A percentile compares a stretch with the other conserved stretches of the same genome.
These are phyloP conservation scores for Pinus albicaulis DNA, from an alignment of 75 land plant genomes.

Conservation along the genomic window DNA sequence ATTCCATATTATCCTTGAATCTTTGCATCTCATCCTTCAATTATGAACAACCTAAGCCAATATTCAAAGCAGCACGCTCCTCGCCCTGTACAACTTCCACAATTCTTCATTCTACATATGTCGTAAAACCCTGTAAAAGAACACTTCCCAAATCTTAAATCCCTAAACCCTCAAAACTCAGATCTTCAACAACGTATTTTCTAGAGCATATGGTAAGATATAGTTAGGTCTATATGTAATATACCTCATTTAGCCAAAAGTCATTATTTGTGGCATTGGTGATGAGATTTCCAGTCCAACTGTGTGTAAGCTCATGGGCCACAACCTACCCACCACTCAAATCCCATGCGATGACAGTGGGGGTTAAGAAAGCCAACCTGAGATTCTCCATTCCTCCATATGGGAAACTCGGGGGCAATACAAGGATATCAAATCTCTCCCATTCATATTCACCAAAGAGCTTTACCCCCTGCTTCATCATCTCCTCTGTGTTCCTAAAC, in stretches of 20 bases:
- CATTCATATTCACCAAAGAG: slow-evolving; percentile 85
- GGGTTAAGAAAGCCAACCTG: slow-evolving; percentile 87
- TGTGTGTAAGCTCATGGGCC: slow-evolving; percentile 95
- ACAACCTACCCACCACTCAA: slow-evolving; percentile 81
- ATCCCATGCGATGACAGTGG: slow-evolving; percentile 84
- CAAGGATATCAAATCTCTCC: slow-evolving; percentile 86
- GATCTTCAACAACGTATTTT: too few species aligned
- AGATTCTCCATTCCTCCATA: slow-evolving; percentile 99
- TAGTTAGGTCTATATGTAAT: background rate
- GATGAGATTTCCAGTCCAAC: slow-evolving; percentile 96
- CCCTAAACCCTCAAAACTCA: background rate
- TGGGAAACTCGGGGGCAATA: slow-evolving; percentile 87
- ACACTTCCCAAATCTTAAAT: background rate
- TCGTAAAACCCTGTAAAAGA: slow-evolving; percentile 73
- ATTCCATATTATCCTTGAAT: slow-evolving; percentile 84
- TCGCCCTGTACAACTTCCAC: slow-evolving; percentile 83
- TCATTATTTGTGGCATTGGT: slow-evolving; percentile 87
- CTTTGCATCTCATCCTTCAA: slow-evolving; percentile 66
- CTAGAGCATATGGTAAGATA: too few species aligned
- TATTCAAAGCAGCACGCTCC: slow-evolving; percentile 66
- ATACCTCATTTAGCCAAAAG: slow-evolving; percentile 96
- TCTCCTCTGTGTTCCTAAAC: slow-evolving; percentile 70
- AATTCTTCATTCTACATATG: slow-evolving; percentile 88
- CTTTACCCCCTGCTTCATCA: slow-evolving; percentile 71
- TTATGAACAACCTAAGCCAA: slow-evolving; percentile 86